Evolutionary conservation across 495 filamentous ascomycete species (phyloP), one percentile per base, ranked within the genome.

Genomic region (Pseudomonodictys pantanalensis): DNA sequence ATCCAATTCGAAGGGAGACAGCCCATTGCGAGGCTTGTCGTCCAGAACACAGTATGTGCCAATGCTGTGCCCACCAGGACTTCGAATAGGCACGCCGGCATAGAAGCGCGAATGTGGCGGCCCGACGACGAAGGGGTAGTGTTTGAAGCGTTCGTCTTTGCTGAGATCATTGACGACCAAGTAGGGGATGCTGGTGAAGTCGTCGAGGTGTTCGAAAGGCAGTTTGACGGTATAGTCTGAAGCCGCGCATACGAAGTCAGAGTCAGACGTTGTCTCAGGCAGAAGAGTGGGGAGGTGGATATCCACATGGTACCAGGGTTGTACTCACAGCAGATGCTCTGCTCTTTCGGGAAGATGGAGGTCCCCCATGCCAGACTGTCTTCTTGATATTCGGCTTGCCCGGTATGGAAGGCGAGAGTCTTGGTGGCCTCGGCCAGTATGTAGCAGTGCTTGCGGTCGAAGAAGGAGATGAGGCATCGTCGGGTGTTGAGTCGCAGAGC

Each of bases 11-110:
- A 52, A 25, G 9, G 30, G 4, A 20, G 67, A 51, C 18, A 75
- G 68, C 5, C 76, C 62, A 9, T 65, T 58, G 8, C 78, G 72
- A 6, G 81, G 79, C 28, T 74, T 70, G 30, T 80, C 74, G 65
- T 90, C 87, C 4, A 89, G 65, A 11, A 90, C 75, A 52, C 85
- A 88, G 44, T 89, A 77, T 17, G 81, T 85, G 23, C 88, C 88
- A 61, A 92, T 85, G 24, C 86, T 84, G 65, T 89, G 81, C 9
- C 83, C 85, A 10, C 77, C 79, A 4, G 81, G 82, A 0, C 85
- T 88, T 3, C 85, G 80, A 24, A 92, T 77, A 0, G 86, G 84
- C 1, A 84, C 83, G 12, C 81, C 85, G 6, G 82, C 83, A 59
- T 88, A 89, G 68, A 85, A 89, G 17, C 70, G 74, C 39, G 77